phyloP scores from a whole-genome alignment of 2,329 filamentous ascomycete species.

The Cadophora gregata region DNA sequence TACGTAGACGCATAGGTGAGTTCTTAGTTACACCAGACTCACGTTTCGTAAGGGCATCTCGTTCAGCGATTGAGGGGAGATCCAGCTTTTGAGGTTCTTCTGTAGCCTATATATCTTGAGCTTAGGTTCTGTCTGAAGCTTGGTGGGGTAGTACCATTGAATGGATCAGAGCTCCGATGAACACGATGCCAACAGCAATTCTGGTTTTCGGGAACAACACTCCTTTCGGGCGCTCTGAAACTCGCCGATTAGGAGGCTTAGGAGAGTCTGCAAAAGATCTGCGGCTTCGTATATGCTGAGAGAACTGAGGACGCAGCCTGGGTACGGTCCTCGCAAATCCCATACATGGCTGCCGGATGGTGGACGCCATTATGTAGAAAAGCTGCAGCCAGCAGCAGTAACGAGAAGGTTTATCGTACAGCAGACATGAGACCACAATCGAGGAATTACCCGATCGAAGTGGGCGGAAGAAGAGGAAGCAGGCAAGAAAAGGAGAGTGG shows the following conservation, averaged over 20 bases:
- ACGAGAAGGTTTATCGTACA: conserved; percentile 32
- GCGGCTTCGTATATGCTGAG: conserved; percentile 30
- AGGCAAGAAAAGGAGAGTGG: conserved; percentile 12
- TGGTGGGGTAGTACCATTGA: conserved; percentile 50
- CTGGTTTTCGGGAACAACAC: conserved; percentile 54
- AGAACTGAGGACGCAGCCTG: conserved; percentile 30
- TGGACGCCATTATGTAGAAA: conserved; percentile 39
- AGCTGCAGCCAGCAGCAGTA: conserved; percentile 22
- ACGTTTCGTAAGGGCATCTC: conserved; percentile 81
- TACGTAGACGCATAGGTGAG: conserved; percentile 95
- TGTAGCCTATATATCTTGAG: conserved; percentile 41
- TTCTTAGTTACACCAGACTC: conserved; percentile 75
- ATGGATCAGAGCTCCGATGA: conserved; percentile 55
- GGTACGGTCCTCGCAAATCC: conserved; percentile 28
- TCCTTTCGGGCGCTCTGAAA: conserved; percentile 18
- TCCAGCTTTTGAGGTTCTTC: conserved; percentile 56
- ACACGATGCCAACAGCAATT: conserved; percentile 54
- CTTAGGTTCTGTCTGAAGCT: conserved; percentile 18
- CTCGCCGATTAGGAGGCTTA: conserved; percentile 30
- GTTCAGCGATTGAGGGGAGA: conserved; percentile 77
- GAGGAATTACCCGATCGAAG: conserved; percentile 26
- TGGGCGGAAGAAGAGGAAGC: conserved; percentile 8
- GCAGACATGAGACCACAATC: conserved; percentile 40
- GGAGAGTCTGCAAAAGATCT: conserved; percentile 34
- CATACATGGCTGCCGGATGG: conserved; percentile 33